Evolutionary conservation across 139 green algal genomes (phyloP).

Genomic region (Pleodorina starrii): DNA sequence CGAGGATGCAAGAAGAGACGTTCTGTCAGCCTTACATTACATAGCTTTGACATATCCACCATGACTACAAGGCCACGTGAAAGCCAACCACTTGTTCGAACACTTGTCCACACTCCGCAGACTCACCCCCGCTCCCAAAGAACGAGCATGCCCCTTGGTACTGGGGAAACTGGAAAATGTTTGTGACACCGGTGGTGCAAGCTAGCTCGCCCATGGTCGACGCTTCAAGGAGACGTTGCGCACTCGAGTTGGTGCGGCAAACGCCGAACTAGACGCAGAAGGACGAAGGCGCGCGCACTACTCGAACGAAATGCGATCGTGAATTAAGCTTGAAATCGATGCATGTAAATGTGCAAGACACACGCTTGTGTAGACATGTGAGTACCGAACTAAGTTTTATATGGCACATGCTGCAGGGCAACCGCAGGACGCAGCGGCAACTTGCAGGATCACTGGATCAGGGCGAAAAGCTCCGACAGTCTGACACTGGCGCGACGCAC

Average conservation of each 20-base stretch:
- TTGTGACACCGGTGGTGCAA: neutral
- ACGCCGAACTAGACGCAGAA: no score
- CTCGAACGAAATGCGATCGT: neutral
- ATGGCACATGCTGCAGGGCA: neutral
- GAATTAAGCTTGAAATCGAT: neutral
- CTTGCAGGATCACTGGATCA: neutral
- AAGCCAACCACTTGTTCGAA: no score
- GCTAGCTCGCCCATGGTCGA: no score
- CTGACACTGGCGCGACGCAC: no score
- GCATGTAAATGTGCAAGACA: neutral
- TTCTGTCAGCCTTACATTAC: neutral
- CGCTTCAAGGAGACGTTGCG: neutral
- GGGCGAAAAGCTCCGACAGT: no score
- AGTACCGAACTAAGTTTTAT: constrained; percentile 38
- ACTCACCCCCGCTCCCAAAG: constrained; percentile 14
- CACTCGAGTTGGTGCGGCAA: neutral
- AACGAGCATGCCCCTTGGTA: constrained; percentile 48
- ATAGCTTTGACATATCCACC: no score
- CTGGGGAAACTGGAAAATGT: constrained; percentile 43
- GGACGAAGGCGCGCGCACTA: neutral
- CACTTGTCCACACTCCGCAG: no score
- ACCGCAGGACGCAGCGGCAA: neutral
- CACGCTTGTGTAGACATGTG: neutral
- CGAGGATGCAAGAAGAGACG: neutral
- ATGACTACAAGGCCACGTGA: no score